These are phyloP conservation scores for Termitomyces sp. DNA, from an alignment of 768 basidiomycete genomes.

Conservation along the genomic window DNA sequence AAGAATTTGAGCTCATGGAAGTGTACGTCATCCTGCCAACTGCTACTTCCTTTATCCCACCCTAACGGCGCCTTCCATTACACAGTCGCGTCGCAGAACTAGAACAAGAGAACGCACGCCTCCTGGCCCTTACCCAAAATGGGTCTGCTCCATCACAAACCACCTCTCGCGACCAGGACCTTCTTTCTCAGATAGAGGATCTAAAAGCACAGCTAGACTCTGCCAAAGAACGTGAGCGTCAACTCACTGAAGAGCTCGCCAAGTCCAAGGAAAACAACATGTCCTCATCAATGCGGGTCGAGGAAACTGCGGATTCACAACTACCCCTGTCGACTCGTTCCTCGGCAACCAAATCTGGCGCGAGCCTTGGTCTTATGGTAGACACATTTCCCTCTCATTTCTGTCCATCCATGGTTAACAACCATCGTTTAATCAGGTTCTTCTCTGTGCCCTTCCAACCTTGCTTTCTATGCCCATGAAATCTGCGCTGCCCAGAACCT, in stretches of 20 bases:
- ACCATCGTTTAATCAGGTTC: constrained; percentile 49
- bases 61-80: constrained; percentile 22
- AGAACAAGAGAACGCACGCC: constrained; percentile 79
- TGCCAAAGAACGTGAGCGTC: constrained; percentile 64
- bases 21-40: constrained; percentile 53
- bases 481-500: constrained; percentile 50
- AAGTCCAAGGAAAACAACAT: constrained; percentile 26
- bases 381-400: constrained; percentile 22
- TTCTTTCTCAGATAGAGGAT: constrained; percentile 62
- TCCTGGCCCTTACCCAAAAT: constrained; percentile 57
- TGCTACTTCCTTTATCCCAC: neutral
- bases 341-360: constrained; percentile 50
- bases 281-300: constrained; percentile 50
- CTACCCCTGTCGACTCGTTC: constrained; percentile 44
- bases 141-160: constrained; percentile 27
- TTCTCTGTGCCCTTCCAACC: constrained; percentile 75
- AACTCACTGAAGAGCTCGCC: constrained; percentile 62
- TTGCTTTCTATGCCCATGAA: constrained; percentile 69
- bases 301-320: constrained; percentile 59
- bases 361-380: constrained; percentile 74
- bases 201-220: constrained; percentile 64
- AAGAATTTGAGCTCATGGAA: constrained; percentile 92
- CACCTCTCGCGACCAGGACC: constrained; percentile 31
- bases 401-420: constrained; percentile 13
- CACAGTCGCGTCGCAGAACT: constrained; percentile 78